phyloP scores from a whole-genome alignment of 2,329 filamentous ascomycete species.

The Diplodia corticola region DNA sequence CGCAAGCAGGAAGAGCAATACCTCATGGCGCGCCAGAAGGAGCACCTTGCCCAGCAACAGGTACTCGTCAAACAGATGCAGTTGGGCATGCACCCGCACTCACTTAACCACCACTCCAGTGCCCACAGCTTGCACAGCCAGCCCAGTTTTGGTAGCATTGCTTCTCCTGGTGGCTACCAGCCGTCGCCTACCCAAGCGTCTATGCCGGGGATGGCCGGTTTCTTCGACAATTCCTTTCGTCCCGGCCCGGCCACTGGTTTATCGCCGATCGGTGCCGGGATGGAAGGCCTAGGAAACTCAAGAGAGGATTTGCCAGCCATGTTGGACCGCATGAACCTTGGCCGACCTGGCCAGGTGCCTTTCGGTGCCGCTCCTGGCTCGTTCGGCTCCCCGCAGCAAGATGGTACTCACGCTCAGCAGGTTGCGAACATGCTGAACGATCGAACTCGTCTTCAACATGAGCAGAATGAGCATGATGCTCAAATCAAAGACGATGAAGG shows the following conservation, averaged over 20 bases:
- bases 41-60: conserved; percentile 86
- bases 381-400: conserved; percentile 50
- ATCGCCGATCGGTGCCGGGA: conserved; percentile 47
- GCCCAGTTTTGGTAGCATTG: conserved; percentile 92
- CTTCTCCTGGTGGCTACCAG: conserved; percentile 75
- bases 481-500: conserved; percentile 50
- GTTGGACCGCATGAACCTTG: conserved; percentile 66
- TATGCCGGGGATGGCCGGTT: conserved; percentile 54
- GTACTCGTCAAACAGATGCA: conserved; percentile 71
- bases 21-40: conserved; percentile 92
- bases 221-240: conserved; percentile 65
- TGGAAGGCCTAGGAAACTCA: conserved; percentile 47
- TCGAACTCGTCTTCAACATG: conserved; percentile 60
- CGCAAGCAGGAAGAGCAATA: conserved; percentile 98
- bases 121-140: conserved; percentile 96
- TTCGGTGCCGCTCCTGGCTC: conserved; percentile 49
- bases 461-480: conserved; percentile 59
- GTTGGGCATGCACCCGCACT: conserved; percentile 53
- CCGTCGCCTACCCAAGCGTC: conserved; percentile 57
- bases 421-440: conserved; percentile 62
- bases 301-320: conserved; percentile 70
- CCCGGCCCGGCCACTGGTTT: conserved; percentile 41
- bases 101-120: conserved; percentile 89
- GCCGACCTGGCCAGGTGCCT: conserved; percentile 49
- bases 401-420: conserved; percentile 55